These are phyloP conservation scores for Curvularia eragrostidis DNA, from an alignment of 2,329 filamentous ascomycete genomes.

Conservation along the genomic window DNA sequence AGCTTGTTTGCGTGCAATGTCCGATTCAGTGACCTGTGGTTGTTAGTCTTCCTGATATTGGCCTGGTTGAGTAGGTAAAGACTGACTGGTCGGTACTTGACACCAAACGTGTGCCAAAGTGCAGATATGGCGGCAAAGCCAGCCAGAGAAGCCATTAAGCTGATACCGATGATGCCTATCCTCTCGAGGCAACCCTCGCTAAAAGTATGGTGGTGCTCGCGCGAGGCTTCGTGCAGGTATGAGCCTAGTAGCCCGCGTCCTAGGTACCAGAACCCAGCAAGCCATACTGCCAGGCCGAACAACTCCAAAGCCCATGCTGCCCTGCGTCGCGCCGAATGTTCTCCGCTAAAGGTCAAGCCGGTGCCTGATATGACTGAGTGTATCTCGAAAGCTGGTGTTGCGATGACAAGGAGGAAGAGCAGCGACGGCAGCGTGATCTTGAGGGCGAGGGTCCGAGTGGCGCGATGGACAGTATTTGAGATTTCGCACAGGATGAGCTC, in stretches of 20 bases:
- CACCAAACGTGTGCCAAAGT: constrained; percentile 82
- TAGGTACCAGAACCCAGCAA: constrained; percentile 78
- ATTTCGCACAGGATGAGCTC: constrained; percentile 87
- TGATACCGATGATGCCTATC: constrained; percentile 84
- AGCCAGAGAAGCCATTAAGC: constrained; percentile 84
- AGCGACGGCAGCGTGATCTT: constrained; percentile 73
- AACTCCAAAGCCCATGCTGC: constrained; percentile 70
- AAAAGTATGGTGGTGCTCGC: constrained; percentile 55
- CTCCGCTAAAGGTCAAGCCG: constrained; percentile 69
- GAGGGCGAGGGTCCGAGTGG: constrained; percentile 71
- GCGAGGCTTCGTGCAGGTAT: constrained; percentile 57
- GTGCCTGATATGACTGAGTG: constrained; percentile 65
- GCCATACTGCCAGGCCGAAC: constrained; percentile 70
- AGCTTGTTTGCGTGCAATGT: constrained; percentile 77
- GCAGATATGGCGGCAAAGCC: constrained; percentile 89
- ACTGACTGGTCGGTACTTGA: constrained; percentile 63
- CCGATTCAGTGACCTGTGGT: constrained; percentile 67
- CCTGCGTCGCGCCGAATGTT: constrained; percentile 62
- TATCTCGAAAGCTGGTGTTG: constrained; percentile 81
- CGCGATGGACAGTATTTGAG: constrained; percentile 72
- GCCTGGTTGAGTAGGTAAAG: neutral
- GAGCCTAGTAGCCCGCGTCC: constrained; percentile 67
- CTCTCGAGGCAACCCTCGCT: constrained; percentile 66
- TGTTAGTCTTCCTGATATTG: constrained; percentile 20
- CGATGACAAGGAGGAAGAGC: constrained; percentile 72